Evolutionary conservation across 495 filamentous ascomycete genomes (phyloP), one percentile per base, ranked within the genome.

Genomic region (Neurospora terricola): DNA sequence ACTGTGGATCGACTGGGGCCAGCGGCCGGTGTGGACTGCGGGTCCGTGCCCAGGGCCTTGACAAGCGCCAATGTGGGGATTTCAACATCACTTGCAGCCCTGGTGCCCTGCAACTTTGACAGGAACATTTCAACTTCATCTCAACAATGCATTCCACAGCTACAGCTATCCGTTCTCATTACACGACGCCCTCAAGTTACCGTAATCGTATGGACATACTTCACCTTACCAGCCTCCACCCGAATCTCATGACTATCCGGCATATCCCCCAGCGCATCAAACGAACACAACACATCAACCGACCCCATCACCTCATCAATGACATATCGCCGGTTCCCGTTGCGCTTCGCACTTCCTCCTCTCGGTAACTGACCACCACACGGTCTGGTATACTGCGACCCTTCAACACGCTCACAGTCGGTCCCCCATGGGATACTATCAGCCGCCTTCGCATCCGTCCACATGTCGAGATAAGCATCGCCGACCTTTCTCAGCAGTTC

Each of bases 391-490:
- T 77, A 73, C 73, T 62, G 69, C 16, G 77, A 80, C 0, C 85
- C 85, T 73, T 87, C 84, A 9, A 85, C 82, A 0, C 85, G 76
- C 78, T 85, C 83, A 70, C 85, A 87, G 70, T 83, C 72, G 5
- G 82, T 83, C 2, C 84, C 85, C 83, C 83, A 86, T 0, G 84
- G 82, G 9, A 87, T 84, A 0, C 77, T 76, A 70, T 83, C 82
- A 0, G 81, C 81, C 1, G 84, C 85, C 38, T 78, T 82, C 0
- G 78, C 77, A 77, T 84, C 83, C 2, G 82, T 85, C 83, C 83
- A 86, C 83, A 87, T 84, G 62, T 87, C 85, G 2, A 87, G 78
- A 69, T 86, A 86, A 3, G 80, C 83, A 59, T 87, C 85, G 10
- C 81, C 84, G 0, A 81, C 81, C 34, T 81, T 77, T 74, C 81